Evolutionary conservation across 352 stramenopile genomes (phyloP).

Genomic region (Globisporangium cederbergense): DNA sequence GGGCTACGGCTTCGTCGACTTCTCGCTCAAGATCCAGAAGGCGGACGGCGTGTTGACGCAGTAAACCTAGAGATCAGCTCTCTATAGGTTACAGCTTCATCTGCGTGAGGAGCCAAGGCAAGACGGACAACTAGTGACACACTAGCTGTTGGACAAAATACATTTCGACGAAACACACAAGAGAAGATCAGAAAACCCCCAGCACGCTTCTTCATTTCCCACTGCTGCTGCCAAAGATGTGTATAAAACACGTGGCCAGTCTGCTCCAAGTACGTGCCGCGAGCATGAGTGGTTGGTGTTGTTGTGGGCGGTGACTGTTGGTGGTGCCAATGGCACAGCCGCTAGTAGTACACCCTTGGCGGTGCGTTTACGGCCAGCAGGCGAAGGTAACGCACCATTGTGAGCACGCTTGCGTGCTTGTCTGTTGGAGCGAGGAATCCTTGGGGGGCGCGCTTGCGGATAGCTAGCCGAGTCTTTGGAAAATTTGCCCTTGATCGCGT

Average conservation of each 20-base stretch:
- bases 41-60: slow-evolving; percentile 53
- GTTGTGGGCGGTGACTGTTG: no score
- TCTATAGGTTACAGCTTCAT: no score
- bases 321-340: no score
- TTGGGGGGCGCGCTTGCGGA: no score
- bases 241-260: not conserved
- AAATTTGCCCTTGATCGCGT: no score
- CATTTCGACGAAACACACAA: not conserved
- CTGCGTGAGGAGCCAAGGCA: no score
- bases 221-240: not conserved
- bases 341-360: no score
- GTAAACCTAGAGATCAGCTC: slow-evolving; percentile 12
- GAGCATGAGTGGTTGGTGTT: not conserved
- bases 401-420: no score
- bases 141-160: not conserved
- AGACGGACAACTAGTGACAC: not conserved
- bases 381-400: no score
- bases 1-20: slow-evolving; percentile 95
- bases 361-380: no score
- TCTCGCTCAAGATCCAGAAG: slow-evolving; percentile 97
- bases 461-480: no score
- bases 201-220: not conserved
- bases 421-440: no score
- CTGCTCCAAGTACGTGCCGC: slow-evolving; percentile 1
- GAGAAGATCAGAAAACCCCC: not conserved